Conservation (phyloP, 495 filamentous ascomycete genomes). For the Aspergillus coremiiformis region DNA sequence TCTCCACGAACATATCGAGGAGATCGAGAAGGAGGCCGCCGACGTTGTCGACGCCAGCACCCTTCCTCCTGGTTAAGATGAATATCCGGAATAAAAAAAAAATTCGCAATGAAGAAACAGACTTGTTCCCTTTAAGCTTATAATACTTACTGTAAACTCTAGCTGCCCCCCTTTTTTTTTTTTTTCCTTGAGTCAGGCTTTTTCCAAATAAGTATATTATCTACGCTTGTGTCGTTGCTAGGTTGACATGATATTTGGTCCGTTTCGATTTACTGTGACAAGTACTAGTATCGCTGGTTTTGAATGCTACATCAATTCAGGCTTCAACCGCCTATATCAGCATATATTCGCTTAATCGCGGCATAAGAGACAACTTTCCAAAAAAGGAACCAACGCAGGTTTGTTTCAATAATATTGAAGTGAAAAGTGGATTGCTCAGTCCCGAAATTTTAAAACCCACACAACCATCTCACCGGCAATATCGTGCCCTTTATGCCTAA, state of each 20-base stretch:
- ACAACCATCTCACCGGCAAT: not conserved
- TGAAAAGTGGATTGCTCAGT: not conserved
- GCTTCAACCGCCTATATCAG: not conserved
- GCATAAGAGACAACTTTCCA: not conserved
- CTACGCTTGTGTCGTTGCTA: not conserved
- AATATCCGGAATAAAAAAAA: slow-evolving; percentile 8
- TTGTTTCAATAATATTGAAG: not conserved
- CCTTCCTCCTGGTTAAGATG: slow-evolving; percentile 77
- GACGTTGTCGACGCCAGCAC: slow-evolving; percentile 89
- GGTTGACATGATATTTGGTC: not conserved
- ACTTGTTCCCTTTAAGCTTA: not conserved
- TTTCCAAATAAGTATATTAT: not conserved
- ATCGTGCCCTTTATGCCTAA: not conserved
- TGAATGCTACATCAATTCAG: not conserved
- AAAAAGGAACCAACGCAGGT: too few species aligned
- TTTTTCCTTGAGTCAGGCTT: not conserved
- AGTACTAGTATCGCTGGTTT: not conserved
- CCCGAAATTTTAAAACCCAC: not conserved
- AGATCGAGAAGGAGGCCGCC: slow-evolving; percentile 73
- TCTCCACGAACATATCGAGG: slow-evolving; percentile 64
- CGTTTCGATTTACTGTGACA: not conserved
- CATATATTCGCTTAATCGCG: not conserved
- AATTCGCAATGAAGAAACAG: slow-evolving; percentile 4
- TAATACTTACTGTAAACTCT: not conserved
- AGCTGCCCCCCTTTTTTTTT: slow-evolving; percentile 9